phyloP scores from a whole-genome alignment of 1,284 basidiomycete species.

The Fomitopsis palustris region DNA sequence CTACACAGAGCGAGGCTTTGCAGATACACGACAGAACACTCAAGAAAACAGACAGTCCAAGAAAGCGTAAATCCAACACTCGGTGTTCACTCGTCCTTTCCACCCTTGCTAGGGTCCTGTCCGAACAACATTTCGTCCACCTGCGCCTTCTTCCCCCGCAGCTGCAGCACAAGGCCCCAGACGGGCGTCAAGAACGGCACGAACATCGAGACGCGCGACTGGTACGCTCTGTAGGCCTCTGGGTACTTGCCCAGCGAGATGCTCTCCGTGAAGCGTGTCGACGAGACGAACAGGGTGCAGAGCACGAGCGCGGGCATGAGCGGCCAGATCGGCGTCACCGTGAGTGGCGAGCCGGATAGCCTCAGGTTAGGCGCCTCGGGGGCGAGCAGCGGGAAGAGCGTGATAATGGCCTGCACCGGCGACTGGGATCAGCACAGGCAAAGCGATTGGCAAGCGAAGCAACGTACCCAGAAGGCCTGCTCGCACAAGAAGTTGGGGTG shows the following conservation, averaged over 20 bases:
- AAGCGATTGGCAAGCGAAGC: neutral
- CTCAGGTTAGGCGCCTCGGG: conserved; percentile 35
- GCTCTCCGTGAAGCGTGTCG: conserved; percentile 77
- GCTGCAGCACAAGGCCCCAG: conserved; percentile 34
- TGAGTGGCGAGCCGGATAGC: conserved; percentile 22
- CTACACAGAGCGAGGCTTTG: neutral
- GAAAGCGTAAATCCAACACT: neutral
- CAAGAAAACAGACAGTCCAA: neutral
- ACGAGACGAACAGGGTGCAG: conserved; percentile 67
- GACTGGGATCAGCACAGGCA: conserved; percentile 50
- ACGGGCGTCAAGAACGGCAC: conserved; percentile 50
- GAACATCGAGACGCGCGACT: conserved; percentile 83
- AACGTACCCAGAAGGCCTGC: conserved; percentile 81
- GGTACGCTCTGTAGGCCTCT: conserved; percentile 67
- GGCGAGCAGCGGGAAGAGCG: conserved; percentile 60
- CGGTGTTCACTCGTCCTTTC: conserved; percentile 17
- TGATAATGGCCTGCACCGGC: conserved; percentile 61
- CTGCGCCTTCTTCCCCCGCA: conserved; percentile 31
- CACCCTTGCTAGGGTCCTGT: conserved; percentile 17
- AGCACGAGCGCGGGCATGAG: conserved; percentile 56
- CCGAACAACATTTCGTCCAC: conserved; percentile 44
- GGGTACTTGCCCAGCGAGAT: conserved; percentile 81
- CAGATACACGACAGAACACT: neutral
- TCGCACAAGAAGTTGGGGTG: conserved; percentile 94
- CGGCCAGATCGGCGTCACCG: conserved; percentile 35